Evolutionary conservation across 257 asterid genomes (phyloP).

Genomic region (Scutellaria barbata): DNA sequence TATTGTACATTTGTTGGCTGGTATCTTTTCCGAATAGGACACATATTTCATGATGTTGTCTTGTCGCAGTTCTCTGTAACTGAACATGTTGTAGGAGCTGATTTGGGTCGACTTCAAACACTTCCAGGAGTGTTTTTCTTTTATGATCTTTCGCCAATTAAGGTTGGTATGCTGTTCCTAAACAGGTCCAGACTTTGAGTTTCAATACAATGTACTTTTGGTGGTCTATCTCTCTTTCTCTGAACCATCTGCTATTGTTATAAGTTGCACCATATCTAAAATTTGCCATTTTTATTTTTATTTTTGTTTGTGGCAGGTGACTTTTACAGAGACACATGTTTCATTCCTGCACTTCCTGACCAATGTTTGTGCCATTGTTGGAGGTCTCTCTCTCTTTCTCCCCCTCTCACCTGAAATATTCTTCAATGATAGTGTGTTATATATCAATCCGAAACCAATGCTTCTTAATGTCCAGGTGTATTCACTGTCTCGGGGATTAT

Average conservation of each 20-base stretch:
- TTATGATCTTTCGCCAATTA: conserved; percentile 95
- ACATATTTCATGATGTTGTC: conserved; percentile 36
- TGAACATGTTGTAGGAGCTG: conserved; percentile 85
- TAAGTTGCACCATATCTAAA: not conserved
- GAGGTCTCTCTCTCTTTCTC: conserved; percentile 63
- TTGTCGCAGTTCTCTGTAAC: conserved; percentile 93
- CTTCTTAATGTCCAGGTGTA: conserved; percentile 60
- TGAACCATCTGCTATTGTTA: not conserved
- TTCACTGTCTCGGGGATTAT: conserved; percentile 94
- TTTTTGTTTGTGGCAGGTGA: conserved; percentile 62
- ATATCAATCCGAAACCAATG: conserved; percentile 8
- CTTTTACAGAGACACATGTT: conserved; percentile 72
- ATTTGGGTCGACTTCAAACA: conserved; percentile 63
- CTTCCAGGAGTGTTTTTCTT: conserved; percentile 94
- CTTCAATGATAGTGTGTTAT: conserved; percentile 3
- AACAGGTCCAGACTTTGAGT: not conserved
- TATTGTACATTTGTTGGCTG: not conserved
- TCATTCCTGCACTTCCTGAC: conserved; percentile 94
- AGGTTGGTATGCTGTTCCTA: conserved; percentile 46
- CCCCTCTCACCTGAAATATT: not conserved
- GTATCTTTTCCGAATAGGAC: conserved; percentile 20
- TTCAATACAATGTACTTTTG: too few relatives aligned
- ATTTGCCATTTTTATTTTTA: not conserved
- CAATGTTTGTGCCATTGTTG: conserved; percentile 90
- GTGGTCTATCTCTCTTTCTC: not conserved